phyloP scores from a whole-genome alignment of 306 rosid species.

The Ochetophila trinervis region DNA sequence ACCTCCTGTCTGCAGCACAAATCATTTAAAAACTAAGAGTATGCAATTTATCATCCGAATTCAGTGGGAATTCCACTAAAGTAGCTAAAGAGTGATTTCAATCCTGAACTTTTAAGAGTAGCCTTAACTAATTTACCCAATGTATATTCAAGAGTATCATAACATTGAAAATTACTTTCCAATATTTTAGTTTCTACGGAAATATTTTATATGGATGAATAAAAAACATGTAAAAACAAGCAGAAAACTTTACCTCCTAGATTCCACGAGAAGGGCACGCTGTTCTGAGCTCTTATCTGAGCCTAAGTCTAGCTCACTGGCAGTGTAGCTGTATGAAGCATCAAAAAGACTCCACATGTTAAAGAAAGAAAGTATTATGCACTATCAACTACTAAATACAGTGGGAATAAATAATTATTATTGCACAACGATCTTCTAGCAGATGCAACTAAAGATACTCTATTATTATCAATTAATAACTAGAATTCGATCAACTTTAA shows the following conservation, averaged over 20 bases:
- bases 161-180: too few species aligned
- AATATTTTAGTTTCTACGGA: not conserved
- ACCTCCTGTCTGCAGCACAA: conserved; percentile 77
- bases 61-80: not conserved
- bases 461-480: not conserved
- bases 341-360: conserved; percentile 6
- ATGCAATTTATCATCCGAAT: conserved; percentile 1
- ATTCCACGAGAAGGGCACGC: conserved; percentile 76
- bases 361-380: not conserved
- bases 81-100: not conserved
- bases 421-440: conserved; percentile 1
- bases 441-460: not conserved
- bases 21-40: conserved; percentile 21
- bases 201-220: not conserved
- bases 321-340: conserved; percentile 59
- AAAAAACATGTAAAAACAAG: not conserved
- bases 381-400: not conserved
- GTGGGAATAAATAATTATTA: not conserved
- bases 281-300: conserved; percentile 66
- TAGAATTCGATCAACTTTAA: not conserved
- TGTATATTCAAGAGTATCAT: too few species aligned
- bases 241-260: conserved; percentile 61
- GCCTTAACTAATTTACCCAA: too few species aligned
- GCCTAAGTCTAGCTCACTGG: conserved; percentile 44
- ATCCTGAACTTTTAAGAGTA: too few species aligned